Percentiles rank a stretch among this genome's conserved stretches.
Evolutionary conservation across 2,329 filamentous ascomycete genomes (phyloP).

Genomic region (Diplodia seriata): DNA sequence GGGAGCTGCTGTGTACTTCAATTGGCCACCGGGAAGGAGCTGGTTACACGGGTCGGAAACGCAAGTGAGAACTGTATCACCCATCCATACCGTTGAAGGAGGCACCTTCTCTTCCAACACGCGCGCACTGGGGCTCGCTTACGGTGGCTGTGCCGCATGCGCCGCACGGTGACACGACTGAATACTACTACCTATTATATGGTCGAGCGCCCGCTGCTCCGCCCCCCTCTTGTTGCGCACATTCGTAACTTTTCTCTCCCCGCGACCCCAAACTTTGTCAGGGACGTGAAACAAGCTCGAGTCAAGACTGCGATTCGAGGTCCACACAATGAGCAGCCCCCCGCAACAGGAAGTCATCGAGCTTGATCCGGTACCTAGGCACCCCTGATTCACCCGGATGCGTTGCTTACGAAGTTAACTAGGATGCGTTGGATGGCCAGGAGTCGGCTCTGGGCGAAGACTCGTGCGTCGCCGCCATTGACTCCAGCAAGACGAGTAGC

Average conservation of each 20-base stretch:
- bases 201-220: neutral
- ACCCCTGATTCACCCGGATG: neutral
- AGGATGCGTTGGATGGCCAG: conserved; percentile 3
- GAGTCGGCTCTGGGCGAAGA: conserved; percentile 19
- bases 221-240: neutral
- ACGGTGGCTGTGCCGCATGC: neutral
- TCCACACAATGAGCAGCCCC: neutral
- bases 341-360: neutral
- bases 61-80: neutral
- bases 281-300: neutral
- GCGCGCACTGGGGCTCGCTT: neutral
- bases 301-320: neutral
- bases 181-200: neutral
- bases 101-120: neutral
- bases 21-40: neutral
- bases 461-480: conserved; percentile 14
- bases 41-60: neutral
- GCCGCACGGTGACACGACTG: neutral
- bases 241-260: neutral
- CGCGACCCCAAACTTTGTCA: too few species aligned
- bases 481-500: accelerated
- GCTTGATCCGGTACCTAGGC: neutral
- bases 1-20: neutral
- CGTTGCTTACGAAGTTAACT: neutral
- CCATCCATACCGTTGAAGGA: neutral